Percentiles rank a stretch among this genome's conserved stretches.
phyloP scores from a whole-genome alignment of 2,329 filamentous ascomycete species.

The Coleophoma cylindrospora region DNA sequence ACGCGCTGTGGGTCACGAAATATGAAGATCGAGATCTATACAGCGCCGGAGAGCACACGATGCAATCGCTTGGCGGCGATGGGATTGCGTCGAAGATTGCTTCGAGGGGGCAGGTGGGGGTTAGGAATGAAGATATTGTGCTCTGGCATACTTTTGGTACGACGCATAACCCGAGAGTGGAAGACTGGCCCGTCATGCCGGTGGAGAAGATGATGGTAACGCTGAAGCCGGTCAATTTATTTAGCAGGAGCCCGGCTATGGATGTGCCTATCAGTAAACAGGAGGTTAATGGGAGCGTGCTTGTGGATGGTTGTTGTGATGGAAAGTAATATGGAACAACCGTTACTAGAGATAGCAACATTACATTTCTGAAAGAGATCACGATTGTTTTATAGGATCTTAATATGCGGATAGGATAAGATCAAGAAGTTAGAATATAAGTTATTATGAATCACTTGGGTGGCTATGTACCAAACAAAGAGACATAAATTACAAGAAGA shows the following conservation, averaged over 20 bases:
- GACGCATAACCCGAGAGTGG: conserved; percentile 79
- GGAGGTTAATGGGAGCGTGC: conserved; percentile 7
- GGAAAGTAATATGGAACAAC: too few relatives aligned
- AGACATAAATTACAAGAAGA: too few relatives aligned
- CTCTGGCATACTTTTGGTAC: conserved; percentile 86
- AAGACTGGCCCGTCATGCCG: conserved; percentile 88
- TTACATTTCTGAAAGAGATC: too few relatives aligned
- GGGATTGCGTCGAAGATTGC: neutral
- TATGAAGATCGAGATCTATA: conserved; percentile 51
- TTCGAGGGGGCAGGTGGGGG: conserved; percentile 66
- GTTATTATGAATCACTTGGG: too few relatives aligned
- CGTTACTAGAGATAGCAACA: too few relatives aligned
- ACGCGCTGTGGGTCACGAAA: conserved; percentile 82
- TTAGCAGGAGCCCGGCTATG: conserved; percentile 41
- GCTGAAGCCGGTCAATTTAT: conserved; percentile 45
- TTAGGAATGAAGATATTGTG: conserved; percentile 81
- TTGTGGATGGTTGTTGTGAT: neutral
- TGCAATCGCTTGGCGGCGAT: conserved; percentile 17
- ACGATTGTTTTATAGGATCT: too few relatives aligned
- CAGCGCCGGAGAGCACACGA: conserved; percentile 28
- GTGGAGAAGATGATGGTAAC: conserved; percentile 72
- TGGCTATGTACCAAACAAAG: too few relatives aligned
- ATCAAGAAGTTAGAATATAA: too few relatives aligned
- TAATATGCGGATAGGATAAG: too few relatives aligned
- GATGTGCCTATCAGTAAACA: conserved; percentile 30